Evolutionary conservation across 371 early-diverging fungal genomes (phyloP).

Genomic region (Mortierella sp.): DNA sequence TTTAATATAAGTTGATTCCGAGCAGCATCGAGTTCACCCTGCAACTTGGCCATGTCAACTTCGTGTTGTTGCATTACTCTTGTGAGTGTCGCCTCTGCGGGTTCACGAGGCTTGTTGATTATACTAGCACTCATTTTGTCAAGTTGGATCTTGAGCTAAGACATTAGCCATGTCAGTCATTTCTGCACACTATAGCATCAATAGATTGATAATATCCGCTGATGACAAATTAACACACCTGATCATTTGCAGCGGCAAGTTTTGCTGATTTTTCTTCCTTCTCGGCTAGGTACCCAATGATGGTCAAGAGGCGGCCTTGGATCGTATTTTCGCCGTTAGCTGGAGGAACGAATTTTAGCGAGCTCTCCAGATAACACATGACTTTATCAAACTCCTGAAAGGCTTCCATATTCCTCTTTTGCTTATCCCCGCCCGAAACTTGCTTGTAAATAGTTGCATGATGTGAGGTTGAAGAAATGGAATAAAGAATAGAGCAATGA

Average conservation of each 20-base stretch:
- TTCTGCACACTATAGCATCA: not conserved
- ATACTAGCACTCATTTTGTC: not conserved
- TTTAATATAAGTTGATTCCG: conserved; percentile 1
- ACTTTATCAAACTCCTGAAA: conserved; percentile 14
- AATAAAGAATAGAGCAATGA: not conserved
- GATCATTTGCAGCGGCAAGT: not conserved
- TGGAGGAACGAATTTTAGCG: conserved; percentile 9
- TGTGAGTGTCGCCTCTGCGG: conserved; percentile 10
- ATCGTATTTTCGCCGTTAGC: conserved; percentile 1
- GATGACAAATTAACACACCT: not conserved
- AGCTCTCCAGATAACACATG: conserved; percentile 15
- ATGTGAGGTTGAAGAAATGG: not conserved
- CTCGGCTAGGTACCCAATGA: conserved; percentile 6
- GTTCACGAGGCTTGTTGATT: not conserved
- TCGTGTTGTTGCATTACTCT: conserved; percentile 22
- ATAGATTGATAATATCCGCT: not conserved
- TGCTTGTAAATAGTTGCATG: not conserved
- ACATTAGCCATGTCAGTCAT: not conserved
- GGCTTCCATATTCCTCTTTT: conserved; percentile 5
- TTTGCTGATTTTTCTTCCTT: conserved; percentile 8
- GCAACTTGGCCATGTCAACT: conserved; percentile 1
- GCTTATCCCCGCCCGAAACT: not conserved
- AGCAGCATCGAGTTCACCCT: conserved; percentile 9
- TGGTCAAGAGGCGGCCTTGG: conserved; percentile 4
- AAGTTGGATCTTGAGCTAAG: not conserved